A percentile compares a stretch with the other conserved stretches of the same genome.
phyloP scores from a whole-genome alignment of 2,329 filamentous ascomycete genomes.

The Aspergillus fumigatiaffinis region DNA sequence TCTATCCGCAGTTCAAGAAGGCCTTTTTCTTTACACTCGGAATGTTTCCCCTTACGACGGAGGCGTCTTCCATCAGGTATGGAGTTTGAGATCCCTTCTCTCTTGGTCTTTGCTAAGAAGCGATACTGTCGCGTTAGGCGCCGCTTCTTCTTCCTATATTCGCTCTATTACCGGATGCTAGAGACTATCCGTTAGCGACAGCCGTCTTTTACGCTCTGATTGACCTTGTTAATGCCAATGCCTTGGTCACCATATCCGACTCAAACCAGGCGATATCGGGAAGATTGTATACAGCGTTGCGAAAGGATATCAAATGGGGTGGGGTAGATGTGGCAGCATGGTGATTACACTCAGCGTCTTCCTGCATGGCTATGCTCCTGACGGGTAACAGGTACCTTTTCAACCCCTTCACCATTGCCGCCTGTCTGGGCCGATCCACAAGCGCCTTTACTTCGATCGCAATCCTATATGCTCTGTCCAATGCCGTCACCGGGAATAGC shows the following conservation, averaged over 20 bases:
- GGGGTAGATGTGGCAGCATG: constrained; percentile 73
- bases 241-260: constrained; percentile 72
- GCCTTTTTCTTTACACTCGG: constrained; percentile 90
- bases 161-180: constrained; percentile 73
- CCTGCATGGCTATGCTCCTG: neutral
- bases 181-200: constrained; percentile 66
- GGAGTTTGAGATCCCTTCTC: neutral
- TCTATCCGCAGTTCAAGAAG: constrained; percentile 73
- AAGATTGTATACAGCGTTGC: constrained; percentile 71
- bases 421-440: constrained; percentile 85
- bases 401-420: constrained; percentile 89
- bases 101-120: neutral
- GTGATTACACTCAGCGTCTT: constrained; percentile 45
- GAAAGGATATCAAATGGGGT: constrained; percentile 70
- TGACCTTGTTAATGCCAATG: constrained; percentile 77
- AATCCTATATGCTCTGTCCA: constrained; percentile 77
- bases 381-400: constrained; percentile 69
- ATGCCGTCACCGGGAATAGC: constrained; percentile 69
- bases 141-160: constrained; percentile 89
- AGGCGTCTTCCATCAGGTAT: constrained; percentile 69
- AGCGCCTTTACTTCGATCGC: constrained; percentile 85
- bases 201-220: constrained; percentile 75
- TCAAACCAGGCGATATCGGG: constrained; percentile 75
- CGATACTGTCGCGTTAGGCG: constrained; percentile 50
- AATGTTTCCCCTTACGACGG: constrained; percentile 97